A percentile compares a stretch with the other conserved stretches of the same genome.
phyloP scores from a whole-genome alignment of 1,284 basidiomycete species.

The Trametes versicolor region DNA sequence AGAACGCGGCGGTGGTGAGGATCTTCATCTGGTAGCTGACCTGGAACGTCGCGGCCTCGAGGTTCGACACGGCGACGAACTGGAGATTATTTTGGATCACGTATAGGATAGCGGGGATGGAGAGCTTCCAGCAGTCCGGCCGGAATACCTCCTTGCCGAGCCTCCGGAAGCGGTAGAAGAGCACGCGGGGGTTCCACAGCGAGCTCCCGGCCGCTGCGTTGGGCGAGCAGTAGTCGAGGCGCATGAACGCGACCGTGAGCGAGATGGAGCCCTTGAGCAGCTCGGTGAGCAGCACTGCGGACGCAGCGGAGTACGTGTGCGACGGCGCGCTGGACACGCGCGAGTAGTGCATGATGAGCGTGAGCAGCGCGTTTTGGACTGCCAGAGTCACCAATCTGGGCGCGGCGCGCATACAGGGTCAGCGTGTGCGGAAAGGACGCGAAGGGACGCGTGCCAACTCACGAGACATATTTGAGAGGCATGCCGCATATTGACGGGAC shows the following conservation, averaged over 20 bases:
- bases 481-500: slow-evolving; percentile 67
- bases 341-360: slow-evolving; percentile 97
- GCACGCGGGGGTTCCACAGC: slow-evolving; percentile 39
- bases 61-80: slow-evolving; percentile 92
- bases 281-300: slow-evolving; percentile 94
- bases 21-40: slow-evolving; percentile 99
- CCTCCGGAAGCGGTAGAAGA: slow-evolving; percentile 56
- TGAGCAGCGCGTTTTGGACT: slow-evolving; percentile 94
- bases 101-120: slow-evolving; percentile 96
- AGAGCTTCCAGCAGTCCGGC: slow-evolving; percentile 94
- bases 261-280: slow-evolving; percentile 94
- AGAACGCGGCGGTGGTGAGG: slow-evolving; percentile 95
- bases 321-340: slow-evolving; percentile 82
- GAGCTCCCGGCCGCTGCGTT: slow-evolving; percentile 41
- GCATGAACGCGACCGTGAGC: slow-evolving; percentile 72
- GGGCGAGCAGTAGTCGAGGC: slow-evolving; percentile 44
- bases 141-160: slow-evolving; percentile 73
- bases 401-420: background rate
- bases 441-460: slow-evolving; percentile 42
- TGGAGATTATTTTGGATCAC: slow-evolving; percentile 97
- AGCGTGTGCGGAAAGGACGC: slow-evolving; percentile 52
- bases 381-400: slow-evolving; percentile 90
- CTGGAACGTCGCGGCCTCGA: slow-evolving; percentile 95
- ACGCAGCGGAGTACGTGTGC: slow-evolving; percentile 89
- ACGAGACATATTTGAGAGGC: slow-evolving; percentile 73